Base-by-base conservation (phyloP, 2,329 filamentous ascomycete genomes). In the Beauveria pseudobassiana region DNA sequence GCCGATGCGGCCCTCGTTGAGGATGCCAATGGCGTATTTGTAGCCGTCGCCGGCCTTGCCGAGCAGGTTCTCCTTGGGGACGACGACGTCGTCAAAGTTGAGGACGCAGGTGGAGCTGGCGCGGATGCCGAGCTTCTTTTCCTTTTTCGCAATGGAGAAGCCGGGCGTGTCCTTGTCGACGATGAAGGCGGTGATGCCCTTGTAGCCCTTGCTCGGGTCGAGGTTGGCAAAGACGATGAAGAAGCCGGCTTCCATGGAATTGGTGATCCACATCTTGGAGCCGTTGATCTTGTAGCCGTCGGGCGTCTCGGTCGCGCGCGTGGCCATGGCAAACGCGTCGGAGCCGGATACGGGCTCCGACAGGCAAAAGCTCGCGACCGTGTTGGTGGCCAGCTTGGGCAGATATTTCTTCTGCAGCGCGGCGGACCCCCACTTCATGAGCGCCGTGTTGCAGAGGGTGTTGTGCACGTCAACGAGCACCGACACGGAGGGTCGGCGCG, bases 231-330 rank as follows among this genome's bases (percentile, higher is more conserved):
- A 99, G 63, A 99, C 95, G 71, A 99, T 93, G 79, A 97, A 99
- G 80, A 98, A 88, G 63, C 87, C 87, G 22, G 95, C 89, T 78
- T 99, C 95, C 79, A 93, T 87, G 56, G 90, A 89, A 82, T 99
- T 99, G 65, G 95, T 99, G 77, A 99, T 99, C 95, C 95, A 99
- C 95, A 99, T 99, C 85, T 99, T 99, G 75, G 86, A 87, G 55
- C 95, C 95, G 64, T 86, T 89, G 75, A 99, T 89, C 76, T 83
- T 87, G 80, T 93, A 99, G 40, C 93, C 92, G 66, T 87, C 83
- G 24, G 86, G 82, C 0, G 91, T 95, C 80, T 93, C 90, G 62
- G 85, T 87, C 49, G 95, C 95, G 75, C 91, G 93, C 62, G 95
- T 98, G 67, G 91, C 89, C 66, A 99, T 82, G 1, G 96, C 96